These are phyloP conservation scores for Leccinum pellstonianum DNA, from an alignment of 768 basidiomycete species.

Conservation along the genomic window DNA sequence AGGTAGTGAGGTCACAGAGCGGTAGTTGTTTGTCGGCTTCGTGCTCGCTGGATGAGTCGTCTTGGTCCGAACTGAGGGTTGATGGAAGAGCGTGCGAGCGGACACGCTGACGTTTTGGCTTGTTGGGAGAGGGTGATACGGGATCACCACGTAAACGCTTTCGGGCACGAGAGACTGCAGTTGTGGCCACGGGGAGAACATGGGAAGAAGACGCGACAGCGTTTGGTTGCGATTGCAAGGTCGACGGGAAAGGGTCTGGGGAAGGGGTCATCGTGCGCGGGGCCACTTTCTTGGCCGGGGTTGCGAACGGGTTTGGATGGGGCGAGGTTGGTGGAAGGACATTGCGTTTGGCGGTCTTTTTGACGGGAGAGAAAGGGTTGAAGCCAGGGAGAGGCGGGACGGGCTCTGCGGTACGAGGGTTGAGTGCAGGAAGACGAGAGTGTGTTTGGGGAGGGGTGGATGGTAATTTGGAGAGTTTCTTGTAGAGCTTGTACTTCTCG, in stretches of 20 bases:
- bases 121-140: conserved; percentile 79
- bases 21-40: conserved; percentile 35
- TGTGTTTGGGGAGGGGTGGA: conserved; percentile 35
- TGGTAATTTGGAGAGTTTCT: conserved; percentile 60
- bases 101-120: conserved; percentile 68
- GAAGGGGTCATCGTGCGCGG: conserved; percentile 30
- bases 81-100: conserved; percentile 40
- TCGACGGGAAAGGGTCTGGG: conserved; percentile 43
- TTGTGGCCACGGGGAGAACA: conserved; percentile 27
- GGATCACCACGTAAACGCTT: conserved; percentile 82
- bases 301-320: conserved; percentile 45
- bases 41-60: conserved; percentile 35
- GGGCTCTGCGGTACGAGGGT: conserved; percentile 50
- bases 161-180: conserved; percentile 64
- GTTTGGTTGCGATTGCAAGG: conserved; percentile 19
- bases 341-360: conserved; percentile 37
- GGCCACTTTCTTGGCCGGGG: conserved; percentile 38
- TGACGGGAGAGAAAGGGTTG: conserved; percentile 81
- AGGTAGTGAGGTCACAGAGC: conserved; percentile 38
- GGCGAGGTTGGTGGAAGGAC: conserved; percentile 10
- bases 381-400: conserved; percentile 54
- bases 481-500: conserved; percentile 80
- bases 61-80: conserved; percentile 33
- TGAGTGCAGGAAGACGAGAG: conserved; percentile 38
- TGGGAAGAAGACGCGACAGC: conserved; percentile 16